Percentiles rank a stretch among this genome's conserved stretches.
phyloP scores from a whole-genome alignment of 148 eudicot genomes.

The Silene conica region DNA sequence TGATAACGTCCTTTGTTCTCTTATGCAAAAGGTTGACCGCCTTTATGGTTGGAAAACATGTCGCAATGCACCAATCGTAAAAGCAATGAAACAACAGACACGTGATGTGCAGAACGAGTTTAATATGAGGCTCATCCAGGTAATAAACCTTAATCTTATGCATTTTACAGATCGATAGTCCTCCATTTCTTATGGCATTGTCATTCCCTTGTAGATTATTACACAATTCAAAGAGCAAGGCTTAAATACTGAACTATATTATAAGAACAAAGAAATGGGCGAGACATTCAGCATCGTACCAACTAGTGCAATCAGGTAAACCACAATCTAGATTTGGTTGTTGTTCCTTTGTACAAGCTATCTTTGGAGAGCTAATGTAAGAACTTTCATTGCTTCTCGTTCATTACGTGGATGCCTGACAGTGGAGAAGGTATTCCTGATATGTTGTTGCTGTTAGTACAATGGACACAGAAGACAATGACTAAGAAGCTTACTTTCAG shows the following conservation, averaged over 20 bases:
- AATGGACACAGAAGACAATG: conserved; percentile 89
- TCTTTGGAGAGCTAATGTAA: background rate
- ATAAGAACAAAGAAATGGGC: conserved; percentile 92
- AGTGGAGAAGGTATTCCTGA: conserved; percentile 96
- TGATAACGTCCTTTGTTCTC: background rate
- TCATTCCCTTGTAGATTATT: conserved; percentile 40
- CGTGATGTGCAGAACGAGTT: conserved; percentile 79
- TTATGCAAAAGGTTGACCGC: conserved; percentile 60
- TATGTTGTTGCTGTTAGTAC: conserved; percentile 57
- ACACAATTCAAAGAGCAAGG: conserved; percentile 90
- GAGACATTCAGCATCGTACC: conserved; percentile 89
- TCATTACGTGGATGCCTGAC: conserved; percentile 12
- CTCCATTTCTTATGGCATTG: conserved; percentile 1
- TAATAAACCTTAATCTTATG: conserved; percentile 17
- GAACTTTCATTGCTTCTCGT: background rate
- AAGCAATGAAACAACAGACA: conserved; percentile 75
- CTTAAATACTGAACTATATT: conserved; percentile 80
- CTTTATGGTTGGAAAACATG: conserved; percentile 83
- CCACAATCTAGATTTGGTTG: background rate
- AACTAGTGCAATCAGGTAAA: conserved; percentile 86
- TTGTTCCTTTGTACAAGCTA: background rate
- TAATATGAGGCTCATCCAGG: conserved; percentile 65
- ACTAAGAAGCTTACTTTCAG: conserved; percentile 66
- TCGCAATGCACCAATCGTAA: conserved; percentile 72
- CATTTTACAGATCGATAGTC: background rate